Evolutionary conservation across 2,329 filamentous ascomycete species (phyloP), one percentile per base, ranked within the genome.

Genomic region (Phaeosphaeriaceae sp.): DNA sequence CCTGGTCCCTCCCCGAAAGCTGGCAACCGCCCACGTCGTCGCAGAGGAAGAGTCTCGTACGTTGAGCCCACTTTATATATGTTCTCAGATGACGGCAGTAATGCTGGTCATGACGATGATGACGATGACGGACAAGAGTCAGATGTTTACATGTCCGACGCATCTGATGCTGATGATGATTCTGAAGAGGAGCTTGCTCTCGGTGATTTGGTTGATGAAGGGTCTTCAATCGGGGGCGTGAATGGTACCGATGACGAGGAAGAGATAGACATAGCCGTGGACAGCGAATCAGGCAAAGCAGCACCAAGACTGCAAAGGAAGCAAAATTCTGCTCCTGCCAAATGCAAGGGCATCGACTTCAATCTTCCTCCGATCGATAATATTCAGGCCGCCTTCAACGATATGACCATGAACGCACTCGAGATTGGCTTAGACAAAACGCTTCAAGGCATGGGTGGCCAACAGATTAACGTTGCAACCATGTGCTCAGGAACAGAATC

Each of bases 401-500:
- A 84, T 27, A 79, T 88, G 41, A 77, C 81, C 0, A 53, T 61
- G 0, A 80, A 76, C 46, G 80, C 77, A 64, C 10, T 73, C 2
- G 13, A 56, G 1, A 61, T 68, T 9, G 73, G 74, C 11, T 64
- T 84, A 10, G 51, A 68, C 27, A 55, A 78, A 51, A 73, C 79
- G 1, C 44, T 82, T 1, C 25, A 70, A 2, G 63, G 75, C 49
- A 62, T 82, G 1, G 67, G 74, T 9, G 69, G 69, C 2, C 70
- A 78, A 7, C 69, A 78, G 4, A 65, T 90, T 0, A 76, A 82
- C 9, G 79, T 93, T 24, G 90, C 84, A 0, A 94, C 91, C 0
- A 86, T 93, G 80, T 93, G 90, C 71, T 93, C 90, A 1, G 91
- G 91, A 0, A 93, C 91, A 0, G 91, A 94, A 65, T 87, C 87